Percentiles rank a stretch among this genome's conserved stretches.
phyloP scores from a whole-genome alignment of 208 protist species.

The Phytomonas sp. region DNA sequence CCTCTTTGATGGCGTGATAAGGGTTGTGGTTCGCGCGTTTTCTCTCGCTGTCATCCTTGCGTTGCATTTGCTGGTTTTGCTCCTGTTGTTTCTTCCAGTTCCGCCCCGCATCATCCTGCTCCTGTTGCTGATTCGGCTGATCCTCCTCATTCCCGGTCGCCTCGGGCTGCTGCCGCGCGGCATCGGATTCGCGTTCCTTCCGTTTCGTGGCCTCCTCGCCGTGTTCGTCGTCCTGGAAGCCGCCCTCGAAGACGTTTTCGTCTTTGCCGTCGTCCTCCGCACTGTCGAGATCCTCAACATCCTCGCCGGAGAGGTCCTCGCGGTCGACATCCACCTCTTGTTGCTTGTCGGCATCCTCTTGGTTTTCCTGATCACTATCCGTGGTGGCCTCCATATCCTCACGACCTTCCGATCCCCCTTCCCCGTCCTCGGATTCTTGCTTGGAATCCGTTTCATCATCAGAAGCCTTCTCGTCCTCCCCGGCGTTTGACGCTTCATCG shows the following conservation, averaged over 20 bases:
- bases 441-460: constrained; percentile 29
- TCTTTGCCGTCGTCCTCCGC: constrained; percentile 75
- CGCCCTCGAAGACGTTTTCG: constrained; percentile 62
- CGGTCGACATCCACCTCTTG: constrained; percentile 18
- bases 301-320: constrained; percentile 25
- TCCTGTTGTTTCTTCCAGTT: constrained; percentile 80
- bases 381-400: constrained; percentile 23
- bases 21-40: constrained; percentile 71
- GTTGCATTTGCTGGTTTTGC: constrained; percentile 57
- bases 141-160: constrained; percentile 9
- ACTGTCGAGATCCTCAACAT: constrained; percentile 58
- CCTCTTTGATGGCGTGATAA: constrained; percentile 83
- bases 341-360: constrained; percentile 20
- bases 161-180: constrained; percentile 14
- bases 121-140: constrained; percentile 57
- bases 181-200: constrained; percentile 36
- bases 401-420: constrained; percentile 19
- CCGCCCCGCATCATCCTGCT: constrained; percentile 69
- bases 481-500: constrained; percentile 38
- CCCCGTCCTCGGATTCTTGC: constrained; percentile 21
- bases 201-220: constrained; percentile 31
- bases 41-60: constrained; percentile 67
- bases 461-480: constrained; percentile 44
- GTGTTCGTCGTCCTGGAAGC: constrained; percentile 44
- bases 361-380: constrained; percentile 19